A percentile compares a stretch with the other conserved stretches of the same genome.
Evolutionary conservation across 106 monocot species (phyloP).

Genomic region (Ottelia alismoides): DNA sequence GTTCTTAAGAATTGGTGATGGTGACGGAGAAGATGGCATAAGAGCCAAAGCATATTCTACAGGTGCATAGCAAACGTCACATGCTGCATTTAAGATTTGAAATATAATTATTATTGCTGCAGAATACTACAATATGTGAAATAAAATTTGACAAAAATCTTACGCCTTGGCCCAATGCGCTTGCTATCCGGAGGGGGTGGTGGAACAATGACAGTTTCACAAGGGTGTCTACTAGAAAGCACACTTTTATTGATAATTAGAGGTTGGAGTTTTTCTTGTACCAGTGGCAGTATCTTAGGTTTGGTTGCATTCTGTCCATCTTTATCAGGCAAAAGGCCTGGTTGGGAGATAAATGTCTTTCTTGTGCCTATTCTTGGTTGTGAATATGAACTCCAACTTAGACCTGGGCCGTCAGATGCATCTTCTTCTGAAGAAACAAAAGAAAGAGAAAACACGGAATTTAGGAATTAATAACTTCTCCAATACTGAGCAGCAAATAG

Average conservation of each 20-base stretch:
- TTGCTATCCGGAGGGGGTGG: constrained; percentile 22
- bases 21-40: constrained; percentile 65
- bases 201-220: constrained; percentile 24
- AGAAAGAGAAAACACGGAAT: neutral
- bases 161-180: constrained; percentile 35
- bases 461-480: neutral
- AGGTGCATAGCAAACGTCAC: constrained; percentile 81
- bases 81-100: constrained; percentile 33
- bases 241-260: neutral
- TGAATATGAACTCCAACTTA: neutral
- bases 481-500: neutral
- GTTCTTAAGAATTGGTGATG: constrained; percentile 62
- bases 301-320: neutral
- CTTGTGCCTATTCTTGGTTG: neutral
- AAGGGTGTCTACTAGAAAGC: constrained; percentile 16
- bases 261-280: neutral
- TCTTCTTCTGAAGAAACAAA: constrained; percentile 5
- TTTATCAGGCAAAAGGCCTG: neutral
- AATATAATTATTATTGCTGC: neutral
- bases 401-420: constrained; percentile 7
- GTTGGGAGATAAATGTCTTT: constrained; percentile 4
- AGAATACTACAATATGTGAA: neutral
- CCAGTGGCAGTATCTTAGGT: too few relatives aligned
- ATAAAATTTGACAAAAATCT: constrained; percentile 1
- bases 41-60: constrained; percentile 51